Evolutionary conservation across 1,139 yeast species (phyloP).

Genomic region (Blastobotrys ciferrii): DNA sequence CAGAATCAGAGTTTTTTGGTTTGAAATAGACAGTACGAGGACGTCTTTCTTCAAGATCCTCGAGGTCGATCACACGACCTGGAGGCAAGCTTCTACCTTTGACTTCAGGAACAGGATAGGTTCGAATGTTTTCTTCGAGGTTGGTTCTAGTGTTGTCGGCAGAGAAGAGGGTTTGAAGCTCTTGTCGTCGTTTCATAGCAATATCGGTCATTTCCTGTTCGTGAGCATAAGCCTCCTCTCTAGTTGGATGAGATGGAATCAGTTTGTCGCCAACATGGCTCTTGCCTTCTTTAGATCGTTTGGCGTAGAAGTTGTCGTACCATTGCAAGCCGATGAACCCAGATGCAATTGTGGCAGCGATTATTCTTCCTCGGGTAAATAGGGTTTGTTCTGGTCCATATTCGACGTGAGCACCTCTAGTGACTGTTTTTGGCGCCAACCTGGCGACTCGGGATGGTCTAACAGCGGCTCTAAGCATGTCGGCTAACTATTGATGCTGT

Average conservation of each 20-base stretch:
- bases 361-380: constrained; percentile 16
- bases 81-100: constrained; percentile 24
- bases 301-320: constrained; percentile 29
- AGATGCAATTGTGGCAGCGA: constrained; percentile 25
- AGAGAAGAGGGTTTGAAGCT: constrained; percentile 21
- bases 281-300: constrained; percentile 21
- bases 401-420: constrained; percentile 21
- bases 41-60: constrained; percentile 27
- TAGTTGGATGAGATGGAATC: constrained; percentile 23
- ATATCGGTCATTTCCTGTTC: constrained; percentile 22
- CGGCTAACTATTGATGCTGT: not conserved
- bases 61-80: constrained; percentile 28
- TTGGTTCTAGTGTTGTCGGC: constrained; percentile 24
- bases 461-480: constrained; percentile 14
- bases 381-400: constrained; percentile 25
- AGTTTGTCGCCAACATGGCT: constrained; percentile 31
- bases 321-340: constrained; percentile 27
- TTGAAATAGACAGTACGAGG: constrained; percentile 25
- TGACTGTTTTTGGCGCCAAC: constrained; percentile 4
- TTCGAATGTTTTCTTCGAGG: constrained; percentile 22
- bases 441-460: constrained; percentile 14
- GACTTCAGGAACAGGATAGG: constrained; percentile 29
- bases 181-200: constrained; percentile 21
- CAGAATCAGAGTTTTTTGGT: not conserved
- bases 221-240: constrained; percentile 19